Evolutionary conservation across 345 rosid species (phyloP), one percentile per base, ranked within the genome.

Genomic region (Eucalyptus guilfoylei): DNA sequence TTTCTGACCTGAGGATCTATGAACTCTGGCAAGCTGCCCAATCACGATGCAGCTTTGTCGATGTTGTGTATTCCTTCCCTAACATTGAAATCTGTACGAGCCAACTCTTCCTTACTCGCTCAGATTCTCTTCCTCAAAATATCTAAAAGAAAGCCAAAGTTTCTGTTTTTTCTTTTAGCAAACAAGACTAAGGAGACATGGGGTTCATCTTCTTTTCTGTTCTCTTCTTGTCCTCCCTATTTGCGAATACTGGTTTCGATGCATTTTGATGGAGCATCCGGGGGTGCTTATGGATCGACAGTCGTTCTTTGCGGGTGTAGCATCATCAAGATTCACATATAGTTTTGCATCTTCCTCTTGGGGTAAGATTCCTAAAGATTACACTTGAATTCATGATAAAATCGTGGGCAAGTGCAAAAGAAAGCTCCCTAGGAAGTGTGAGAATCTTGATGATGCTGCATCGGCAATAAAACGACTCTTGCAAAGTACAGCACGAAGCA

Each of bases 361-460:
- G 87, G 80, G 91, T 90, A 76, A 88, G 89, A 91, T 76, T 42
- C 13, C 85, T 21, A 52, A 90, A 89, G 50, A 26, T 49, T 34
- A 37, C 5, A 14, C 45, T 49, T 48, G 62, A 40, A 40, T 23
- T 40, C 85, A 23, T 40, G 85, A 76, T 76, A 40, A 40, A 76
- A 76, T 76, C 85, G 83, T 72, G 83, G 45, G 88, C 72, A 40
- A 24, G 55, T 55, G 83, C 90, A 80, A 83, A 83, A 89, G 69
- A 86, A 54, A 37, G 28, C 26, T 83, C 88, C 88, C 42, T 92
- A 92, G 91, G 92, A 88, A 86, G 90, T 49, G 86, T 97, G 99
- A 95, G 99, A 97, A 97, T 97, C 99, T 95, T 97, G 99, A 97
- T 97, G 99, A 97, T 97, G 99, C 97, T 97, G 99, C 99, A 96